Conservation (phyloP, 2,329 filamentous ascomycete genomes). For the Venturia nashicola region DNA sequence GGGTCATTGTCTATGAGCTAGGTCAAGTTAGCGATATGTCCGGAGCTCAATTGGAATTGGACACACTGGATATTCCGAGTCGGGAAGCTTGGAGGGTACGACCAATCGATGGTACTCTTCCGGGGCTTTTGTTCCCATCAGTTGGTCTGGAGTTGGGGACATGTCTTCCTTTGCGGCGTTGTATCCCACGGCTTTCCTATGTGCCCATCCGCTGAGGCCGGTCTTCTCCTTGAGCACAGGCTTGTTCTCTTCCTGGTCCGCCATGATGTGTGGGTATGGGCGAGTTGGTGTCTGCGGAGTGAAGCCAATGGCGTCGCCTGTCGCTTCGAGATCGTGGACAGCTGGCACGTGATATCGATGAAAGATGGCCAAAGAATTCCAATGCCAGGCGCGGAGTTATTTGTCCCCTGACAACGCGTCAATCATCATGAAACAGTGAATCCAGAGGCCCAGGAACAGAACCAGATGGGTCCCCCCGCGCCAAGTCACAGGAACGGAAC, state of each 20-base stretch:
- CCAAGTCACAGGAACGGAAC: slow-evolving; percentile 10
- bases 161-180: slow-evolving; percentile 1
- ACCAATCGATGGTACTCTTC: background rate
- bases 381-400: background rate
- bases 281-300: slow-evolving; percentile 3
- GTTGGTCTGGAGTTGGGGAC: background rate
- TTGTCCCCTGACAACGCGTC: background rate
- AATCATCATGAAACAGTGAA: slow-evolving; percentile 1
- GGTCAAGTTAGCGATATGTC: slow-evolving; percentile 13
- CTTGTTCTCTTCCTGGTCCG: slow-evolving; percentile 19
- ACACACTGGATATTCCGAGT: slow-evolving; percentile 2
- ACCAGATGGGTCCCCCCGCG: background rate
- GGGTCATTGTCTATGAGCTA: slow-evolving; percentile 99
- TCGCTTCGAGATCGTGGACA: background rate
- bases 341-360: background rate
- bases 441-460: background rate
- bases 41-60: background rate
- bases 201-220: slow-evolving; percentile 73
- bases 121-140: background rate
- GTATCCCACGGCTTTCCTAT: slow-evolving; percentile 36
- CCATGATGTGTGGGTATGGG: slow-evolving; percentile 20
- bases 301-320: background rate
- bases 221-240: slow-evolving; percentile 62
- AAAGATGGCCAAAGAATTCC: background rate
- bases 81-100: slow-evolving; percentile 2